phyloP scores from a whole-genome alignment of 805 yeast species.

The Candida andamanensis region DNA sequence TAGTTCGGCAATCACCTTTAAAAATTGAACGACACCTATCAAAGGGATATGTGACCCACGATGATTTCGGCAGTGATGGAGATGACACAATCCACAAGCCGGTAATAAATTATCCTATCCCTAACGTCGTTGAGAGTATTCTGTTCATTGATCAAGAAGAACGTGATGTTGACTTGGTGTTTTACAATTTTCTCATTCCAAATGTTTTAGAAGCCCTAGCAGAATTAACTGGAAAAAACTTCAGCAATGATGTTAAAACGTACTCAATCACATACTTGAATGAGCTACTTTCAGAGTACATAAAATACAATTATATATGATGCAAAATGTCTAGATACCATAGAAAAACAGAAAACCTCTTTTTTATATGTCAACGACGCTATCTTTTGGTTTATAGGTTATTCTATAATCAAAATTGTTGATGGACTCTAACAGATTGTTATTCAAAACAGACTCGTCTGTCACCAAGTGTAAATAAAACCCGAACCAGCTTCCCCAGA shows the following conservation, averaged over 20 bases:
- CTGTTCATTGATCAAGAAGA: conserved; percentile 23
- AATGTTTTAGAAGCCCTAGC: conserved; percentile 29
- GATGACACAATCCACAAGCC: conserved; percentile 75
- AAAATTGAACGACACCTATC: conserved; percentile 19
- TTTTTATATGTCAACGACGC: conserved; percentile 20
- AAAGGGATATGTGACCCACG: conserved; percentile 76
- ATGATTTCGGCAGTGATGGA: conserved; percentile 82
- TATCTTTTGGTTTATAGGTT: conserved; percentile 57
- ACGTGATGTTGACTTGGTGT: conserved; percentile 58
- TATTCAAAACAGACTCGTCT: conserved; percentile 43
- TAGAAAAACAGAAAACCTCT: too few species aligned
- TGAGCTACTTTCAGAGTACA: conserved; percentile 26
- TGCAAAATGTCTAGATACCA: too few species aligned
- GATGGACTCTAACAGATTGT: conserved; percentile 41
- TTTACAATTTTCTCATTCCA: conserved; percentile 65
- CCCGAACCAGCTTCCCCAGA: conserved; percentile 73
- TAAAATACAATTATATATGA: conserved; percentile 15
- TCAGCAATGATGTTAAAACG: conserved; percentile 11
- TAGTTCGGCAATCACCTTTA: background rate
- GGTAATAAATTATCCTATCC: conserved; percentile 54
- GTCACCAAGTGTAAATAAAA: conserved; percentile 54
- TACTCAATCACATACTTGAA: conserved; percentile 34
- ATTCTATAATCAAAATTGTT: conserved; percentile 62
- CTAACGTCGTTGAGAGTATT: conserved; percentile 69
- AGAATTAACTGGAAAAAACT: conserved; percentile 20